Percentiles rank a stretch among this genome's conserved stretches.
Evolutionary conservation across 2,329 filamentous ascomycete genomes (phyloP).

Genomic region (Colletotrichum tabaci): DNA sequence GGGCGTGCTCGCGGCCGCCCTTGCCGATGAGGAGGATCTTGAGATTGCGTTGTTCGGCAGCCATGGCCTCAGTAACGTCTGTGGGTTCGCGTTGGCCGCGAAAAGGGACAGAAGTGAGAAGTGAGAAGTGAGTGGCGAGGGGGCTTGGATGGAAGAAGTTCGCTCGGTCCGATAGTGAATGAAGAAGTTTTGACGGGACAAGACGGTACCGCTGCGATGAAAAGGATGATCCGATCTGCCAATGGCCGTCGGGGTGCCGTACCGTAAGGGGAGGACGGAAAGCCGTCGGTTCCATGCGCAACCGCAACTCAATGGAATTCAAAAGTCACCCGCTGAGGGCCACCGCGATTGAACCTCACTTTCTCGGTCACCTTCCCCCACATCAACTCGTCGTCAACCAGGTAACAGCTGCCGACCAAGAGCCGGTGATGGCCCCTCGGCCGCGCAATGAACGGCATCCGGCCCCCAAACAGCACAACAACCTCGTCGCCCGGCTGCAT

Average conservation of each 20-base stretch:
- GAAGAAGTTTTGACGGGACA: neutral
- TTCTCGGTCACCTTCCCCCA: constrained; percentile 37
- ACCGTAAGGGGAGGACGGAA: no score
- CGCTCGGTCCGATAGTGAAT: no score
- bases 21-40: constrained; percentile 91
- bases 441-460: constrained; percentile 41
- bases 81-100: neutral
- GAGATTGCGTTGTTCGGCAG: constrained; percentile 50
- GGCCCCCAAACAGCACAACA: constrained; percentile 39
- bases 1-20: constrained; percentile 93
- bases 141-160: neutral
- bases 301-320: constrained; percentile 18
- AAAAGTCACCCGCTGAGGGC: constrained; percentile 24
- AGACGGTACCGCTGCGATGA: neutral
- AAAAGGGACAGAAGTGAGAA: no score
- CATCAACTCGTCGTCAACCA: constrained; percentile 43
- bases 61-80: neutral
- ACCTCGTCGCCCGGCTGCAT: constrained; percentile 40
- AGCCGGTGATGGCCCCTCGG: constrained; percentile 27
- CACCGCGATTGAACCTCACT: constrained; percentile 27
- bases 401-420: constrained; percentile 38
- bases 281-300: neutral
- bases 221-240: no score
- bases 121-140: neutral
- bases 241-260: neutral